phyloP scores from a whole-genome alignment of 148 eudicot species.

The Camellia japonica region DNA sequence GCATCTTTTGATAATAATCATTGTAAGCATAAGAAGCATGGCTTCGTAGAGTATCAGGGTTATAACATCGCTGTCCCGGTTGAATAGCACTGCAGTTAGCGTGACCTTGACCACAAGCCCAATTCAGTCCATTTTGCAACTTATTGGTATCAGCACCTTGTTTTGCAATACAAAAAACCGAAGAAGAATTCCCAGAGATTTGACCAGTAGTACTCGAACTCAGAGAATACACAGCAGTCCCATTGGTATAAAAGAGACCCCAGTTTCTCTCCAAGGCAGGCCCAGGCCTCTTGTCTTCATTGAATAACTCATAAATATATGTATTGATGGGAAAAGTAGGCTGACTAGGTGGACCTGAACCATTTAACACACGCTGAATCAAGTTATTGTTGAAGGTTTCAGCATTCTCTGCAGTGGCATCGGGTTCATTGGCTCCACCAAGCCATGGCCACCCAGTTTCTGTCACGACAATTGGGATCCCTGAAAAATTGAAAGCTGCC shows the following conservation, averaged over 20 bases:
- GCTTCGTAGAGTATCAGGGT: constrained; percentile 73
- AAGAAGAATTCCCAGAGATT: constrained; percentile 47
- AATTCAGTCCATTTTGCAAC: constrained; percentile 66
- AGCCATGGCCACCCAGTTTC: constrained; percentile 95
- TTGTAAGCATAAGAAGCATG: constrained; percentile 97
- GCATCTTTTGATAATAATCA: constrained; percentile 88
- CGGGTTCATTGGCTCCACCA: constrained; percentile 73
- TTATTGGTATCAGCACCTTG: constrained; percentile 54
- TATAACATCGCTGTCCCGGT: constrained; percentile 69
- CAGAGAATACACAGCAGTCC: constrained; percentile 67
- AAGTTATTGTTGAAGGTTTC: constrained; percentile 68
- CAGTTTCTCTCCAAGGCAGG: constrained; percentile 75
- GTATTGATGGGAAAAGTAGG: constrained; percentile 63
- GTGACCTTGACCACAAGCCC: constrained; percentile 94
- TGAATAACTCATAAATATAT: constrained; percentile 81
- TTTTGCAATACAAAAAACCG: constrained; percentile 65
- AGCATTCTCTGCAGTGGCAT: constrained; percentile 73
- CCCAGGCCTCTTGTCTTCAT: constrained; percentile 78
- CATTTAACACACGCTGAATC: constrained; percentile 68
- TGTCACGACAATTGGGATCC: constrained; percentile 75
- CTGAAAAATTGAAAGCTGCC: constrained; percentile 56
- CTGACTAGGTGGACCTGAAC: constrained; percentile 91
- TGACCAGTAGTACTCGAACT: constrained; percentile 38
- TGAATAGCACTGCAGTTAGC: constrained; percentile 89
- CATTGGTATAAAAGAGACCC: constrained; percentile 71